Percentiles rank a stretch among this genome's conserved stretches.
These are phyloP conservation scores for Teratosphaeria gauchensis DNA, from an alignment of 2,329 filamentous ascomycete species.

Conservation along the genomic window DNA sequence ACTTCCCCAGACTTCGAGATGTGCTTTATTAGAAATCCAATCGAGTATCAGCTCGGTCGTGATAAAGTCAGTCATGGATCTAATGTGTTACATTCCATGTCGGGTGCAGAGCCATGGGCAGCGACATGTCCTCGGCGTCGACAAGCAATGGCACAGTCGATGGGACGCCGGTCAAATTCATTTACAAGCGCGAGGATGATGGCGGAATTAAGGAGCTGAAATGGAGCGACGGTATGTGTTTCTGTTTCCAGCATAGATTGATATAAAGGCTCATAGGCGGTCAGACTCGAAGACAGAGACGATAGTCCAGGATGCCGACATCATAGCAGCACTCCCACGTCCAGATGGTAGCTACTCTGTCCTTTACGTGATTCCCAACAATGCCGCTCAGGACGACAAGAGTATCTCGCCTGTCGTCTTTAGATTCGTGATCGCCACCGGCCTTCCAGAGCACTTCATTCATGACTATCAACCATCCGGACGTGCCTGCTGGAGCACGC, in stretches of 20 bases:
- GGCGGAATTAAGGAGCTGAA: slow-evolving; percentile 11
- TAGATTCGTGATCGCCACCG: slow-evolving; percentile 13
- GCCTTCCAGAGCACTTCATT: slow-evolving; percentile 15
- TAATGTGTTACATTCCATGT: neutral
- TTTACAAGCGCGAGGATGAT: slow-evolving; percentile 12
- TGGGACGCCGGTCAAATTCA: slow-evolving; percentile 17
- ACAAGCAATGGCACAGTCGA: slow-evolving; percentile 12
- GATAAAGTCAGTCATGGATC: neutral
- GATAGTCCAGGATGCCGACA: slow-evolving; percentile 6
- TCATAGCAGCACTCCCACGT: slow-evolving; percentile 17
- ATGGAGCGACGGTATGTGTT: too few relatives aligned
- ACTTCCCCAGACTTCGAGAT: neutral
- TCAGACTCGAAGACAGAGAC: neutral
- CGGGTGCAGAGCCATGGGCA: neutral
- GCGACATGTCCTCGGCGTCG: neutral
- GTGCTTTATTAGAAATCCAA: neutral
- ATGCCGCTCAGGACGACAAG: slow-evolving; percentile 8
- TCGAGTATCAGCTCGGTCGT: neutral
- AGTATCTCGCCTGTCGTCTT: slow-evolving; percentile 11
- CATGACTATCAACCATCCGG: slow-evolving; percentile 12
- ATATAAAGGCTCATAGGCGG: neutral
- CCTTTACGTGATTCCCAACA: slow-evolving; percentile 15
- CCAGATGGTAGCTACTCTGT: slow-evolving; percentile 13
- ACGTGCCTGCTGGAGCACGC: slow-evolving; percentile 13
- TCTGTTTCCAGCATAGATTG: too few relatives aligned